A percentile compares a stretch with the other conserved stretches of the same genome.
phyloP scores from a whole-genome alignment of 208 protist species.

The Wallacemonas rigidus region DNA sequence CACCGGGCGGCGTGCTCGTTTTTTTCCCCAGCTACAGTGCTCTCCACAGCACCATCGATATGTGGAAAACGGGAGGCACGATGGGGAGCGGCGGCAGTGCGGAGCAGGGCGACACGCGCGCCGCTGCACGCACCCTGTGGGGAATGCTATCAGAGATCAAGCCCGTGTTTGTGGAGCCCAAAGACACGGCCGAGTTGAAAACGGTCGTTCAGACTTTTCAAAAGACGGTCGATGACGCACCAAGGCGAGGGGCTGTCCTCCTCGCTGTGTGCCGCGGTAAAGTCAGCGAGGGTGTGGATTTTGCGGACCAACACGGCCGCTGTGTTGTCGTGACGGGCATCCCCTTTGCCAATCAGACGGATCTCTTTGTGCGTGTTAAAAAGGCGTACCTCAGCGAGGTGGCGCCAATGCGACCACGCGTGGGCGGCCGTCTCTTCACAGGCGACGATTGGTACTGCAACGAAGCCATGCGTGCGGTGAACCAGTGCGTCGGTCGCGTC shows the following conservation, averaged over 20 bases:
- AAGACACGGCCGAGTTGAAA: conserved; percentile 45
- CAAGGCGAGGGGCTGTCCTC: conserved; percentile 86
- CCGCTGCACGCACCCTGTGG: conserved; percentile 60
- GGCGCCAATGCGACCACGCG: conserved; percentile 63
- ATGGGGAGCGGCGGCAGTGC: too few species aligned
- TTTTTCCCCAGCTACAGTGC: conserved; percentile 97
- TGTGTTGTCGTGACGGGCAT: conserved; percentile 96
- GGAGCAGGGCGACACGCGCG: neutral
- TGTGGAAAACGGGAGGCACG: conserved; percentile 55
- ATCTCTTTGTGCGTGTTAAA: conserved; percentile 90
- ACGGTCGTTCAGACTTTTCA: conserved; percentile 74
- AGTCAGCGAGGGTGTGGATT: conserved; percentile 98
- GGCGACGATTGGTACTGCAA: conserved; percentile 95
- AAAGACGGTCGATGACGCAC: conserved; percentile 54
- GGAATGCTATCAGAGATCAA: conserved; percentile 77
- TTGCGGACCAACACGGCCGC: conserved; percentile 94
- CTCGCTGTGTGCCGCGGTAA: conserved; percentile 98
- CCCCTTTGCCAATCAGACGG: conserved; percentile 90
- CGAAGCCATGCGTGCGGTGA: conserved; percentile 96
- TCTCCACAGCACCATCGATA: conserved; percentile 65
- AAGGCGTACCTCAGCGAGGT: conserved; percentile 72
- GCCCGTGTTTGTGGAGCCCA: conserved; percentile 88
- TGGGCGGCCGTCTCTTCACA: conserved; percentile 76
- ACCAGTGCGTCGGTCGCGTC: conserved; percentile 97
- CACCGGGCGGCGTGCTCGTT: conserved; percentile 95